Percentiles rank a stretch among this genome's conserved stretches.
phyloP scores from a whole-genome alignment of 2,329 filamentous ascomycete genomes.

The Ophiostoma perfectum region DNA sequence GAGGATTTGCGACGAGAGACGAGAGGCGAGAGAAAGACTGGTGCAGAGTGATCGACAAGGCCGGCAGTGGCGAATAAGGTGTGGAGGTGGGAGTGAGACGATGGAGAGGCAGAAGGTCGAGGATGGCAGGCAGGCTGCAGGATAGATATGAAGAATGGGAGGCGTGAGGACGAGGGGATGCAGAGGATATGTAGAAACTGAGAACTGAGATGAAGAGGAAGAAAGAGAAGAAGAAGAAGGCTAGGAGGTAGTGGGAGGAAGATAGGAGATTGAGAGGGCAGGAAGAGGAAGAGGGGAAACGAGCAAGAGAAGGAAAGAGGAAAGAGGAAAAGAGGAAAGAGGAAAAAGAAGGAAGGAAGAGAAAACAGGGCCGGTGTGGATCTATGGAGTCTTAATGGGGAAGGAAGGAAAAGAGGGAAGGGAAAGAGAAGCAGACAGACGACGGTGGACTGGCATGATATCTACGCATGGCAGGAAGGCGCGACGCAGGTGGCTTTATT shows the following conservation, averaged over 20 bases:
- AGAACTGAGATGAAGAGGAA: constrained; percentile 6
- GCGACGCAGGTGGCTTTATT: neutral
- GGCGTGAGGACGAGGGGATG: neutral
- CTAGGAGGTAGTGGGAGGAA: neutral
- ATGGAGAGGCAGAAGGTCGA: neutral
- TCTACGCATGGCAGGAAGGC: neutral
- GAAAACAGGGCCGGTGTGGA: constrained; percentile 10
- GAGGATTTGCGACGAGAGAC: neutral
- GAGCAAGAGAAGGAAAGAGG: constrained; percentile 4
- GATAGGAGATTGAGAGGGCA: too few relatives aligned
- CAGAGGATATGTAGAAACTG: constrained; percentile 3
- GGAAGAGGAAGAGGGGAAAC: constrained; percentile 12
- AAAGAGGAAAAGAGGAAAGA: neutral
- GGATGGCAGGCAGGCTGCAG: neutral
- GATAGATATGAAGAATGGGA: too few relatives aligned
- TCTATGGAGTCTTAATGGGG: constrained; percentile 14
- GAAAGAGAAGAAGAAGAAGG: constrained; percentile 2
- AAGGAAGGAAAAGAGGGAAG: neutral
- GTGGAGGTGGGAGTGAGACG: neutral
- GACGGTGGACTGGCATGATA: neutral
- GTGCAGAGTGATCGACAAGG: constrained; percentile 5
- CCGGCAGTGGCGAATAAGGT: constrained; percentile 6
- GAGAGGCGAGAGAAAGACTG: neutral
- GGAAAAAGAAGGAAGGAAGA: constrained; percentile 14
- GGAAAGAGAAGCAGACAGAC: neutral